These are phyloP conservation scores for Sugiyamaella grinbergsii DNA, from an alignment of 1,139 yeast species.

Conservation along the genomic window DNA sequence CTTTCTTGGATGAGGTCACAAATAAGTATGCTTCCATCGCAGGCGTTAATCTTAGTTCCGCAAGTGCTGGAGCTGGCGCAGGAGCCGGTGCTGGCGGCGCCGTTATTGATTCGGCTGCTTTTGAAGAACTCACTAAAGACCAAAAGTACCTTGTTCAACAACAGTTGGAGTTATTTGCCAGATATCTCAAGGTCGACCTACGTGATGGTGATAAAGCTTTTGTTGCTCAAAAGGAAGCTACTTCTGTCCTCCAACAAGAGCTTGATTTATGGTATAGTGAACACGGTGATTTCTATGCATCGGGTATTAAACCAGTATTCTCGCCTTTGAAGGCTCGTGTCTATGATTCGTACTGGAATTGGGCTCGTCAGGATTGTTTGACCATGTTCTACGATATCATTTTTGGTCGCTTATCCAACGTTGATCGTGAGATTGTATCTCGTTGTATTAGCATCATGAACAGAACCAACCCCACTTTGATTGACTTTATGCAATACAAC, in stretches of 20 bases:
- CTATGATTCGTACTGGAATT: constrained; percentile 98
- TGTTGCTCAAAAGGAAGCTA: constrained; percentile 85
- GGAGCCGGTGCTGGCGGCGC: constrained; percentile 75
- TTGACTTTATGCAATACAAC: constrained; percentile 96
- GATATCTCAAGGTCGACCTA: constrained; percentile 89
- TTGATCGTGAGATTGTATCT: constrained; percentile 93
- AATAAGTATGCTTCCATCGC: constrained; percentile 82
- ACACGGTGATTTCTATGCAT: constrained; percentile 93
- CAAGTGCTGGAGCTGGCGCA: constrained; percentile 60
- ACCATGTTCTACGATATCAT: constrained; percentile 94
- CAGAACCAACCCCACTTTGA: constrained; percentile 90
- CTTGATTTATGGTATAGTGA: constrained; percentile 91
- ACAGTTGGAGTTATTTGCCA: constrained; percentile 92
- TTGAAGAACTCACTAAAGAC: constrained; percentile 90
- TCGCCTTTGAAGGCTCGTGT: constrained; percentile 92
- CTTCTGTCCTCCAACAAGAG: constrained; percentile 80
- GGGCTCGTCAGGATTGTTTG: constrained; percentile 98
- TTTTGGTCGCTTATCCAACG: constrained; percentile 85
- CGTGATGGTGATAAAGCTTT: constrained; percentile 86
- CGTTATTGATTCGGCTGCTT: constrained; percentile 91
- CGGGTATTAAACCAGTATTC: constrained; percentile 88
- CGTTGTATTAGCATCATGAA: constrained; percentile 98
- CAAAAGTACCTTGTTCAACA: constrained; percentile 88
- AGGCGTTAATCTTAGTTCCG: constrained; percentile 75
- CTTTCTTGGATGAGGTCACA: constrained; percentile 77